Base-by-base conservation (phyloP, 495 filamentous ascomycete genomes). In the Penicillium argentinense region DNA sequence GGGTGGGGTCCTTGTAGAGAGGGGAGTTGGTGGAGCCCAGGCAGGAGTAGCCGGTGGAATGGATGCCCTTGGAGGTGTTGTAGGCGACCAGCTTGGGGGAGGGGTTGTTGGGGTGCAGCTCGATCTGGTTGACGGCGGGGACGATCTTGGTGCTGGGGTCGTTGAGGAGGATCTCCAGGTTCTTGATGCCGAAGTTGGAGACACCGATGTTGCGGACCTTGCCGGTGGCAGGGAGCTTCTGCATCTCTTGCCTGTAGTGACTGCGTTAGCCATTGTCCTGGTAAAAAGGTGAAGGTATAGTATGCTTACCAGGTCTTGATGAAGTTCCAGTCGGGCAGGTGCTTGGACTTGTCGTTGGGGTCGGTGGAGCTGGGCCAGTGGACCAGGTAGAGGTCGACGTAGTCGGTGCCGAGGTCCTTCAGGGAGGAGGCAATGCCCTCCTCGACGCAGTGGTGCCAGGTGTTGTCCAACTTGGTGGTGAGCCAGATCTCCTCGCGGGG, bases 101-200 rank as follows among this genome's bases (percentile, higher is more conserved):
- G 6, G 84, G 87, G 70, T 84, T 84, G 68, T 85, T 82, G 27
- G 89, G 89, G 71, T 95, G 89, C n/a, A 91, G 71, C 68, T 96
- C 91, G 62, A 95, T 84, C 74, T 96, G 89, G 78, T 95, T 95
- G 52, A 91, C 89, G 8, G 87, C 85, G 11, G 91, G 91, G 38
- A 86, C 75, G 54, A 83, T 85, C 79, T 81, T 65, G 51, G 51
- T 68, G 54, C 63, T 75, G 43, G 80, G 76, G 46, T 77, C 70
- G 55, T 68, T 76, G 26, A 81, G 66, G 14, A 82, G 74, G 49
- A 58, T 78, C 63, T 80, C 75, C 2, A 82, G 70, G 63, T 85
- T 83, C 59, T 66, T 67, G 62, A 82, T 84, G 47, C 67, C 78
- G 45, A 81, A 83, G 66, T 82, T 85, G 54, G 75, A 80, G 25